Conservation (phyloP, 768 basidiomycete species). For the Termitomyces sp. region DNA sequence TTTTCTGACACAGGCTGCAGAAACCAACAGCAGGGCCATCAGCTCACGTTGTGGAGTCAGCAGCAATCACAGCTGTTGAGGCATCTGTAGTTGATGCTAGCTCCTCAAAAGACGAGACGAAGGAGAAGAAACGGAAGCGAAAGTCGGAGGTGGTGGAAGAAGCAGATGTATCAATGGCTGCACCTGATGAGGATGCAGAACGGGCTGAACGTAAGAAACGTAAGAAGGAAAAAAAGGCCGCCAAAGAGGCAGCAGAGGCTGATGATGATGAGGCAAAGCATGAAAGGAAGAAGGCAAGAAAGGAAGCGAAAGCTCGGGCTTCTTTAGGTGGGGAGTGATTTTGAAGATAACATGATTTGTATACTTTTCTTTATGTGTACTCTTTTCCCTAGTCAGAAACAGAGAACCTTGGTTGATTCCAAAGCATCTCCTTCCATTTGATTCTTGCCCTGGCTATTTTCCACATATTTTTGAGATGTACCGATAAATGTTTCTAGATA, state of each 20-base stretch:
- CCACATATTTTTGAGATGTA: too few species aligned
- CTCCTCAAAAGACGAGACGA: constrained; percentile 42
- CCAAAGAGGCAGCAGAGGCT: constrained; percentile 39
- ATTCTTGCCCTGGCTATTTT: neutral
- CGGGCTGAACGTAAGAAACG: constrained; percentile 52
- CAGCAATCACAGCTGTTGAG: constrained; percentile 14
- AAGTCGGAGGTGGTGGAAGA: constrained; percentile 55
- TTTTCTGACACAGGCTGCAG: constrained; percentile 9
- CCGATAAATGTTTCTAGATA: constrained; percentile 11
- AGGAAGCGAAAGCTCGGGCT: constrained; percentile 57
- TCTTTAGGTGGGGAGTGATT: constrained; percentile 31
- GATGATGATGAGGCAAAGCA: constrained; percentile 57
- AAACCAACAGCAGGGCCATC: constrained; percentile 34
- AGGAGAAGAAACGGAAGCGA: constrained; percentile 84
- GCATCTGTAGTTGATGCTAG: constrained; percentile 20
- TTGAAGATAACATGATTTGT: neutral
- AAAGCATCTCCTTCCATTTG: neutral
- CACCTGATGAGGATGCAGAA: constrained; percentile 37
- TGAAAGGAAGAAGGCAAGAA: constrained; percentile 61
- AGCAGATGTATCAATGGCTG: constrained; percentile 36
- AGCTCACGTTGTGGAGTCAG: constrained; percentile 17
- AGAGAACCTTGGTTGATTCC: neutral
- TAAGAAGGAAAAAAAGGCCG: constrained; percentile 60
- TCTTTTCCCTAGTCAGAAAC: neutral
- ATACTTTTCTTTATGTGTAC: neutral